These are phyloP conservation scores for Trichosporon ovoides DNA, from an alignment of 1,284 basidiomycete genomes.

Conservation along the genomic window DNA sequence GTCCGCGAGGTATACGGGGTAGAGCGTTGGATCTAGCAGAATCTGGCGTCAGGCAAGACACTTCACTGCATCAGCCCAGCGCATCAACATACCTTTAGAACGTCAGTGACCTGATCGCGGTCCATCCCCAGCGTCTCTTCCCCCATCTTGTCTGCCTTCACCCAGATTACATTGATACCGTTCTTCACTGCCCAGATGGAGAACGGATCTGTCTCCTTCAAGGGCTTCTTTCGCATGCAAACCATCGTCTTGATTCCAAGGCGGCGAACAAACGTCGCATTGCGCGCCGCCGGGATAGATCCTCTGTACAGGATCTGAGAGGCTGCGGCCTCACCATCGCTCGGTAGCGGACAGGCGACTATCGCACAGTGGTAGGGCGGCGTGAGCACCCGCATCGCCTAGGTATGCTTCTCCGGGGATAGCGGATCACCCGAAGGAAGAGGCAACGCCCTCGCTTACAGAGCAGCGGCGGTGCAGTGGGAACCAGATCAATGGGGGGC, in stretches of 20 bases:
- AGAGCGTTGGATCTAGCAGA: slow-evolving; percentile 32
- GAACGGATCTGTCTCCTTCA: slow-evolving; percentile 31
- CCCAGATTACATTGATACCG: slow-evolving; percentile 32
- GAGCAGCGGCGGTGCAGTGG: too few relatives aligned
- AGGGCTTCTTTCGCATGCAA: slow-evolving; percentile 53
- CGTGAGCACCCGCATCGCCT: slow-evolving; percentile 21
- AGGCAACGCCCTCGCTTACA: too few relatives aligned
- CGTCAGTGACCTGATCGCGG: slow-evolving; percentile 33
- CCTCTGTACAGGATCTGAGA: slow-evolving; percentile 39
- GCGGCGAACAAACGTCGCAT: slow-evolving; percentile 32
- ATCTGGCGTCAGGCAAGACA: slow-evolving; percentile 26
- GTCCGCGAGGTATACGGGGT: slow-evolving; percentile 45
- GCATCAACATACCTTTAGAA: slow-evolving; percentile 32
- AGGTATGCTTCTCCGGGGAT: too few relatives aligned
- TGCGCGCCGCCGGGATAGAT: slow-evolving; percentile 35
- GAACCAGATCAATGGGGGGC: too few relatives aligned
- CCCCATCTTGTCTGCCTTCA: slow-evolving; percentile 40
- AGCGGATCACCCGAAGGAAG: too few relatives aligned
- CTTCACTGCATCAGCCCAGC: too few relatives aligned
- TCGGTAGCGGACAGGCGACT: slow-evolving; percentile 21
- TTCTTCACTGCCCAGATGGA: slow-evolving; percentile 26
- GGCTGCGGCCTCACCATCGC: background rate
- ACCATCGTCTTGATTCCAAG: slow-evolving; percentile 57
- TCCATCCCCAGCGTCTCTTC: slow-evolving; percentile 45
- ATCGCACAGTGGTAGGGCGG: slow-evolving; percentile 32